These are phyloP conservation scores for Blumeria graminis DNA, from an alignment of 2,329 filamentous ascomycete species.

Conservation along the genomic window DNA sequence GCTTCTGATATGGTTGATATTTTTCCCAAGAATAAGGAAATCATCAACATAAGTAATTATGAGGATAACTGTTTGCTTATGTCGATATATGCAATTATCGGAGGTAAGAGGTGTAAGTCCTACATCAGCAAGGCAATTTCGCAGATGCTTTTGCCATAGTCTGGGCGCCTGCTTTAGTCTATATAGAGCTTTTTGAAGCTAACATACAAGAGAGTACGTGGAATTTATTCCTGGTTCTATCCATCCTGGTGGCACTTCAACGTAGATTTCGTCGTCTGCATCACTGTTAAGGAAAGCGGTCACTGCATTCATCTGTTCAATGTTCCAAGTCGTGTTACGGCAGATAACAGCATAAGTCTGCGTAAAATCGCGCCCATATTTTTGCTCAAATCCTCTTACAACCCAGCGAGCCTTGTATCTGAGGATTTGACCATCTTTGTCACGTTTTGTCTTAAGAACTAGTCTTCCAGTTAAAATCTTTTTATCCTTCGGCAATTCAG, in stretches of 20 bases:
- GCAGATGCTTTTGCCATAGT: background rate
- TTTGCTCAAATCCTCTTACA: background rate
- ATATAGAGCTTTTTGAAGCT: too few species aligned
- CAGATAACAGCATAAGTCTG: background rate
- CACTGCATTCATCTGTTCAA: too few species aligned
- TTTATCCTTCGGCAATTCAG: background rate
- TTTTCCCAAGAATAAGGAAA: background rate
- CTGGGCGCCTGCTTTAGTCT: background rate
- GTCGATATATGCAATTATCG: background rate
- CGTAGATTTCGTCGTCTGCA: too few species aligned
- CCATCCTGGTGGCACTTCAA: too few species aligned
- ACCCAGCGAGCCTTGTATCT: background rate
- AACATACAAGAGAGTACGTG: too few species aligned
- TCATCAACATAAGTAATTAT: conserved; percentile 1
- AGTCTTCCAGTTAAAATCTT: background rate
- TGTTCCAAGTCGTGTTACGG: background rate
- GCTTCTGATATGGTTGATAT: too few species aligned
- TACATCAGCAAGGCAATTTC: background rate
- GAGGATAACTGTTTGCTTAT: background rate
- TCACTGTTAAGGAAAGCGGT: too few species aligned
- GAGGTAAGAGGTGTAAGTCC: background rate
- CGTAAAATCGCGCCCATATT: too few species aligned
- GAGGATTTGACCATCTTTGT: background rate
- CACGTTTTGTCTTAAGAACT: background rate
- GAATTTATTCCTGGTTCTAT: too few species aligned